Percentiles rank a stretch among this genome's conserved stretches.
These are phyloP conservation scores for Pseudopithomyces chartarum DNA, from an alignment of 2,329 filamentous ascomycete genomes.

Conservation along the genomic window DNA sequence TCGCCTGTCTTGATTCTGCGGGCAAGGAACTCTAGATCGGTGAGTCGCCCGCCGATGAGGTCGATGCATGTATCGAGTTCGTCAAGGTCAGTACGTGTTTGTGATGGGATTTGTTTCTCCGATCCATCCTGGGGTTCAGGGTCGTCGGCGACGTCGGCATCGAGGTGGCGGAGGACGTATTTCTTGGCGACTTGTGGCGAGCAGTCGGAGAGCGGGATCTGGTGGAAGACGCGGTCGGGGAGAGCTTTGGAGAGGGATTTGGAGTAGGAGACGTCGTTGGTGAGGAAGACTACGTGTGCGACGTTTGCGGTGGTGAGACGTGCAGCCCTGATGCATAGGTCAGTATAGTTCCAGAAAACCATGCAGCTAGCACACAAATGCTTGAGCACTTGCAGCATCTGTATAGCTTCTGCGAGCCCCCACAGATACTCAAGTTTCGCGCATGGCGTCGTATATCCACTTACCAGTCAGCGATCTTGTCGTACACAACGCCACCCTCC, in stretches of 20 bases:
- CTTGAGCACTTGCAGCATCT: background rate
- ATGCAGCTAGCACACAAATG: background rate
- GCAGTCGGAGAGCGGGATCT: slow-evolving; percentile 84
- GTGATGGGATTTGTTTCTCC: slow-evolving; percentile 51
- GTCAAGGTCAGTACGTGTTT: slow-evolving; percentile 61
- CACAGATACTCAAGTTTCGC: slow-evolving; percentile 7
- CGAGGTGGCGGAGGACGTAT: slow-evolving; percentile 84
- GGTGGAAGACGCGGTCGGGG: slow-evolving; percentile 88
- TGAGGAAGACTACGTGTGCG: slow-evolving; percentile 93
- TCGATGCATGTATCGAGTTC: slow-evolving; percentile 84
- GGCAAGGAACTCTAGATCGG: slow-evolving; percentile 92
- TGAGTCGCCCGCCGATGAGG: slow-evolving; percentile 86
- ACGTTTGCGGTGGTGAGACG: slow-evolving; percentile 83
- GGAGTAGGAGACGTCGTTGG: slow-evolving; percentile 83
- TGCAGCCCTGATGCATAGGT: slow-evolving; percentile 65
- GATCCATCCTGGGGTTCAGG: slow-evolving; percentile 44
- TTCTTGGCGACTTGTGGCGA: slow-evolving; percentile 82
- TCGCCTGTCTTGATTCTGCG: slow-evolving; percentile 87
- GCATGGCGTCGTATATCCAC: slow-evolving; percentile 2
- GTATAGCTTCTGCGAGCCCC: background rate
- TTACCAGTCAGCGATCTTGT: slow-evolving; percentile 72
- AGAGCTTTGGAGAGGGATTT: slow-evolving; percentile 86
- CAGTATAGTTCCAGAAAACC: background rate
- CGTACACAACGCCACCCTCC: slow-evolving; percentile 54
- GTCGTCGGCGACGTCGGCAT: slow-evolving; percentile 53